A percentile compares a stretch with the other conserved stretches of the same genome.
phyloP scores from a whole-genome alignment of 805 yeast species.

The Saccharomyces cerevisiae region DNA sequence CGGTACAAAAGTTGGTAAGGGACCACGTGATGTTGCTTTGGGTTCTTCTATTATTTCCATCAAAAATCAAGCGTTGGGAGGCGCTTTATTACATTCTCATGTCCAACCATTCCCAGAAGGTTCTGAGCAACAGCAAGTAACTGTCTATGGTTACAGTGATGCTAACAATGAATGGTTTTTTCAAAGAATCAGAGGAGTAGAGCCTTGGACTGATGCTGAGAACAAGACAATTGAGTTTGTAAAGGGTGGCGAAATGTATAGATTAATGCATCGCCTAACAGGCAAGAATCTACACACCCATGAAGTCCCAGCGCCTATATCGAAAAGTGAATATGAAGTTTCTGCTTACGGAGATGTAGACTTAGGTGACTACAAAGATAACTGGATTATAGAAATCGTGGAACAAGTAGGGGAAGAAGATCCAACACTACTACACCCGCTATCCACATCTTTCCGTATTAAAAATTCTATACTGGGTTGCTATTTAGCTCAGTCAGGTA shows the following conservation, averaged over 20 bases:
- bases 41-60: conserved; percentile 45
- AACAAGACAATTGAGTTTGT: conserved; percentile 32
- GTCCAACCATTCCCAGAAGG: conserved; percentile 84
- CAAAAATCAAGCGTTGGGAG: conserved; percentile 64
- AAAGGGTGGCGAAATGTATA: conserved; percentile 55
- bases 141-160: conserved; percentile 87
- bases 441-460: conserved; percentile 64
- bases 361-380: conserved; percentile 71
- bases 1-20: conserved; percentile 57
- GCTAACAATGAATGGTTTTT: conserved; percentile 75
- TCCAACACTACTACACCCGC: conserved; percentile 50
- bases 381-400: conserved; percentile 83
- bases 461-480: conserved; percentile 59
- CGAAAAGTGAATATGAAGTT: conserved; percentile 65
- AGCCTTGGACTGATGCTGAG: conserved; percentile 12
- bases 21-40: conserved; percentile 64
- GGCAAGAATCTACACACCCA: conserved; percentile 84
- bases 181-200: conserved; percentile 45
- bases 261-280: conserved; percentile 64
- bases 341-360: conserved; percentile 72
- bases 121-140: conserved; percentile 87
- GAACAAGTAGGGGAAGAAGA: conserved; percentile 51
- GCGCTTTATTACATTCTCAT: conserved; percentile 83
- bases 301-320: conserved; percentile 66
- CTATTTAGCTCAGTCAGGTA: conserved; percentile 67